These are phyloP conservation scores for Chaetothyriales sp. DNA, from an alignment of 2,329 filamentous ascomycete genomes.

Conservation along the genomic window DNA sequence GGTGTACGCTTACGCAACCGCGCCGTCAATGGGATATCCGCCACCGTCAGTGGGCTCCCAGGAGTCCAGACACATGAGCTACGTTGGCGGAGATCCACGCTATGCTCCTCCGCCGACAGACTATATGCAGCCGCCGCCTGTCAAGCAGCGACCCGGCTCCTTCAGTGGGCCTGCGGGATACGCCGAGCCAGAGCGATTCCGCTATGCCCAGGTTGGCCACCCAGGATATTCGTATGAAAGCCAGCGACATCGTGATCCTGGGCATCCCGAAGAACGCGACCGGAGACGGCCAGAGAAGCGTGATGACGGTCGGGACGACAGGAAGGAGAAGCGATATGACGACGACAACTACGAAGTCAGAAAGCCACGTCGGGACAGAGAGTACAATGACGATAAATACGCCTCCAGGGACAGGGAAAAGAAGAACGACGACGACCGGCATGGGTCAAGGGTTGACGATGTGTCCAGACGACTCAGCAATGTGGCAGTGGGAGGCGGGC, in stretches of 20 bases:
- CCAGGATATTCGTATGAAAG: background rate
- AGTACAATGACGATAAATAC: constrained; percentile 10
- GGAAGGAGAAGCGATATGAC: constrained; percentile 4
- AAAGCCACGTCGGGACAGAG: constrained; percentile 10
- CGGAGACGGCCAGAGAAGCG: background rate
- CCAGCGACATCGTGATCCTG: constrained; percentile 9
- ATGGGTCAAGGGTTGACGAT: constrained; percentile 9
- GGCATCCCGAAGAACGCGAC: constrained; percentile 17
- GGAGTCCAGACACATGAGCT: constrained; percentile 10
- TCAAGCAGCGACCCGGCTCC: constrained; percentile 16
- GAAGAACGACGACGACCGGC: constrained; percentile 6
- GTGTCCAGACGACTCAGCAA: constrained; percentile 15
- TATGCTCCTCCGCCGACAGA: constrained; percentile 25
- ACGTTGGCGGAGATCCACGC: constrained; percentile 27
- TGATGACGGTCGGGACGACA: constrained; percentile 8
- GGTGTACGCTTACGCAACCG: constrained; percentile 3
- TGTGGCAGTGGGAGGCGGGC: constrained; percentile 18
- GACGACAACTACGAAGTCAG: constrained; percentile 8
- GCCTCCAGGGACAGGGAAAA: constrained; percentile 13
- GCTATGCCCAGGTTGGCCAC: constrained; percentile 18
- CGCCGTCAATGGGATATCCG: constrained; percentile 1
- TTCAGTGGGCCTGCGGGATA: constrained; percentile 14
- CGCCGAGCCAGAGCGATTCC: constrained; percentile 24
- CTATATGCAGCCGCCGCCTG: constrained; percentile 4
- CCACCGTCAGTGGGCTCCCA: background rate